These are phyloP conservation scores for Euphorbia schlechtendalii DNA, from an alignment of 441 rosid species.

Conservation along the genomic window DNA sequence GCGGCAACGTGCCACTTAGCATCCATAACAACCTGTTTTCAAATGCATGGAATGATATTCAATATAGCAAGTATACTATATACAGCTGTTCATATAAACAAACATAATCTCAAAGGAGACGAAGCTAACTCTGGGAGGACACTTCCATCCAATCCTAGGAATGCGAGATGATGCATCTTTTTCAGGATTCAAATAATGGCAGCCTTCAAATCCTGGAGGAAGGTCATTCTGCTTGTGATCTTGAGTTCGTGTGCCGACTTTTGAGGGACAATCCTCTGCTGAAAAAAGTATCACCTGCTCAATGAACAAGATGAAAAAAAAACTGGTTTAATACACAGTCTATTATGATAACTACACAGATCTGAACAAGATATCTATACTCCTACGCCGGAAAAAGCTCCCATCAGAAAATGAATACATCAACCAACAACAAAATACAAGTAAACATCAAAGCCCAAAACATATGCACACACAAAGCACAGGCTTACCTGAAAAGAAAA, in stretches of 20 bases:
- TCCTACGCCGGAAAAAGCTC: not conserved
- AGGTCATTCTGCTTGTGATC: slow-evolving; percentile 22
- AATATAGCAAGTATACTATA: not conserved
- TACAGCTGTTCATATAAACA: not conserved
- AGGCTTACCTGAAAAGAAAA: not conserved
- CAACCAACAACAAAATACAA: not conserved
- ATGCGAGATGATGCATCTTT: slow-evolving; percentile 16
- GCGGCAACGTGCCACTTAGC: slow-evolving; percentile 60
- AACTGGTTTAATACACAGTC: too few species aligned
- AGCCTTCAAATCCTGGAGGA: slow-evolving; percentile 43
- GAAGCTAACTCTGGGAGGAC: slow-evolving; percentile 58
- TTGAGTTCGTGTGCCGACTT: slow-evolving; percentile 29
- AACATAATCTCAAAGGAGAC: too few species aligned
- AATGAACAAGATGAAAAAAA: too few species aligned
- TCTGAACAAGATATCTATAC: not conserved
- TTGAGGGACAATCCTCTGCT: slow-evolving; percentile 39
- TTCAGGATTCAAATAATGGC: slow-evolving; percentile 11
- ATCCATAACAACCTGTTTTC: slow-evolving; percentile 42
- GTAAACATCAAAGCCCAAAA: not conserved
- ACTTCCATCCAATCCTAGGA: slow-evolving; percentile 39
- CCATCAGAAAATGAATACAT: not conserved
- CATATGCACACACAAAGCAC: not conserved
- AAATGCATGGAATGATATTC: not conserved
- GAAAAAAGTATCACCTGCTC: slow-evolving; percentile 41
- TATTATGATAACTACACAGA: not conserved